Evolutionary conservation across 257 asterid species (phyloP).

Genomic region (Scutellaria baicalensis): DNA sequence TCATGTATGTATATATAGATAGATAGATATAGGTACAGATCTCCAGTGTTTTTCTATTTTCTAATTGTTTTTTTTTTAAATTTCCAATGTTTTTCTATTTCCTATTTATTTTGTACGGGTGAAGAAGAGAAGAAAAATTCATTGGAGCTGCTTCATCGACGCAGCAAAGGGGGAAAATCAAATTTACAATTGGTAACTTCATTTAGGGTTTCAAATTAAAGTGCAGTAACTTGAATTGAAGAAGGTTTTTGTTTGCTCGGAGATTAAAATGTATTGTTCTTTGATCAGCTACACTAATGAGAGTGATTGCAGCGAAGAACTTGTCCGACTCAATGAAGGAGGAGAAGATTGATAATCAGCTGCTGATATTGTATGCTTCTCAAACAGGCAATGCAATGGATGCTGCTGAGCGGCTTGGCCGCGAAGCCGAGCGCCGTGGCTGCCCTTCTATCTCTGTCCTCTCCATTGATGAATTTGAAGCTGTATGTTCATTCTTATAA

Average conservation of each 20-base stretch:
- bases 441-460: conserved; percentile 58
- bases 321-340: conserved; percentile 28
- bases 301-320: conserved; percentile 1
- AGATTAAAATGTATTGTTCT: neutral
- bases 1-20: too few species aligned
- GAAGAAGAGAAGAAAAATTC: too few species aligned
- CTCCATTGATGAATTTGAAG: conserved; percentile 63
- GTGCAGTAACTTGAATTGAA: neutral
- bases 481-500: conserved; percentile 30
- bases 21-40: too few species aligned
- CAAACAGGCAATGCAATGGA: conserved; percentile 91
- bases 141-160: too few species aligned
- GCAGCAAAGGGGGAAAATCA: too few species aligned
- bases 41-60: too few species aligned
- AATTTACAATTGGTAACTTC: too few species aligned
- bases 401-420: conserved; percentile 77
- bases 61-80: too few species aligned
- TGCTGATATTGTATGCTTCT: conserved; percentile 71
- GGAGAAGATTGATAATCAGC: conserved; percentile 32
- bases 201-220: neutral
- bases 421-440: conserved; percentile 85
- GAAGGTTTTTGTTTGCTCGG: neutral
- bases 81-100: too few species aligned
- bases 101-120: too few species aligned
- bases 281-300: neutral